These are phyloP conservation scores for Sporisorium iseilematis-ciliati DNA, from an alignment of 1,284 basidiomycete species.

Conservation along the genomic window DNA sequence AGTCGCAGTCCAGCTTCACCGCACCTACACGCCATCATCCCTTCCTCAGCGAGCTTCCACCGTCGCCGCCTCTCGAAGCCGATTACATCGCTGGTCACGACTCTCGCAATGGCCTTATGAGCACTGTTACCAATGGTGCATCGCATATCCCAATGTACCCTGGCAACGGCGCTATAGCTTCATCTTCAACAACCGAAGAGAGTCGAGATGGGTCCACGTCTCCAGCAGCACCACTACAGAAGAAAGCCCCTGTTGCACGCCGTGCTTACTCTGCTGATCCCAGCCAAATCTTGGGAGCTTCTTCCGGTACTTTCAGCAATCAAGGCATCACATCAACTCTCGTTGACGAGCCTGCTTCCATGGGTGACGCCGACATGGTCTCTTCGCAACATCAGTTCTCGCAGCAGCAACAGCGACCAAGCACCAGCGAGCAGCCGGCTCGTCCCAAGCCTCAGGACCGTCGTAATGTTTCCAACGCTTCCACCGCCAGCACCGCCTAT, in stretches of 20 bases:
- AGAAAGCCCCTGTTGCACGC: constrained; percentile 41
- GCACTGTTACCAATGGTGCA: constrained; percentile 25
- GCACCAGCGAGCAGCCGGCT: constrained; percentile 5
- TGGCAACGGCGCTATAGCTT: constrained; percentile 1
- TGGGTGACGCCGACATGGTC: background rate
- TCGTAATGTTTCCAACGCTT: constrained; percentile 44
- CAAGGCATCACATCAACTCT: background rate
- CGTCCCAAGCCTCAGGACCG: constrained; percentile 21
- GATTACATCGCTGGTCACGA: constrained; percentile 45
- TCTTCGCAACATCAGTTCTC: constrained; percentile 19
- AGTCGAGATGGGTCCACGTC: background rate
- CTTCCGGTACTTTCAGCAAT: background rate
- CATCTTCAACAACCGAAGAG: background rate
- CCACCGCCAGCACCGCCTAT: constrained; percentile 47
- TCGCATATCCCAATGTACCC: constrained; percentile 14
- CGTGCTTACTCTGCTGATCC: constrained; percentile 44
- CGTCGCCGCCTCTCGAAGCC: constrained; percentile 60
- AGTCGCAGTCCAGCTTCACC: constrained; percentile 46
- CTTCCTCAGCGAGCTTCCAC: constrained; percentile 61
- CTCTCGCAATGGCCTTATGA: constrained; percentile 46
- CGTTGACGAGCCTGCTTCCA: constrained; percentile 25
- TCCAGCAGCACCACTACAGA: constrained; percentile 13
- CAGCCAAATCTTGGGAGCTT: constrained; percentile 9
- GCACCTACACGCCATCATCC: constrained; percentile 55
- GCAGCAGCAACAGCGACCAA: constrained; percentile 1